These are phyloP conservation scores for Juglanconis oblonga DNA, from an alignment of 2,329 filamentous ascomycete genomes.

Conservation along the genomic window DNA sequence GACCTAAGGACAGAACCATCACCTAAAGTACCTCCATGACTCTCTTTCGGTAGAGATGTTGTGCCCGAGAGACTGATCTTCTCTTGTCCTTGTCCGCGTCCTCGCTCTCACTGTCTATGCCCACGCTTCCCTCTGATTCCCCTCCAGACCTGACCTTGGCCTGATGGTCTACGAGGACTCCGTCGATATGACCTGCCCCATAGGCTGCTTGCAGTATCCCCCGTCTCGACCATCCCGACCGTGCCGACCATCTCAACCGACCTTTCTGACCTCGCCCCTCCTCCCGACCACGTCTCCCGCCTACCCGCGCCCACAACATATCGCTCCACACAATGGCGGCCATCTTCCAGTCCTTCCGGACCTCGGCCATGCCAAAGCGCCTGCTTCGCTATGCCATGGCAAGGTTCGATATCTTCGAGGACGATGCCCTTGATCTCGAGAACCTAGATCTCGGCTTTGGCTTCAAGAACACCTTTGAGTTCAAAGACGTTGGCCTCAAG, in stretches of 20 bases:
- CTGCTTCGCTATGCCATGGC: conserved; percentile 83
- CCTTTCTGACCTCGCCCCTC: background rate
- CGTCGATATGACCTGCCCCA: conserved; percentile 17
- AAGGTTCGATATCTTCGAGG: conserved; percentile 81
- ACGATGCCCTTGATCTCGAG: conserved; percentile 80
- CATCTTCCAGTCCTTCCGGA: conserved; percentile 63
- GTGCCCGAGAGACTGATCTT: background rate
- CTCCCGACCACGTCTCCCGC: background rate
- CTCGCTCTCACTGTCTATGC: background rate
- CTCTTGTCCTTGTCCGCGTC: background rate
- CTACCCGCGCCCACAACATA: background rate
- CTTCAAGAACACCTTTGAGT: conserved; percentile 76
- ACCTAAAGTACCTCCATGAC: background rate
- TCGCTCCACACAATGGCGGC: conserved; percentile 57
- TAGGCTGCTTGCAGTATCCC: conserved; percentile 8
- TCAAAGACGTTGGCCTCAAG: conserved; percentile 80
- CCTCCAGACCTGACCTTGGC: background rate
- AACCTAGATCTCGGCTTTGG: conserved; percentile 83
- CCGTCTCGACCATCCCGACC: background rate
- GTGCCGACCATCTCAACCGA: conserved; percentile 8
- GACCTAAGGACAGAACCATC: background rate
- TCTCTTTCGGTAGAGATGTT: background rate
- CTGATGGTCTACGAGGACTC: conserved; percentile 9
- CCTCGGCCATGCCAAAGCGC: conserved; percentile 80
- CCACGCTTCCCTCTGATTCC: background rate